Base-by-base conservation (phyloP, 768 basidiomycete species). In the Postia placenta region DNA sequence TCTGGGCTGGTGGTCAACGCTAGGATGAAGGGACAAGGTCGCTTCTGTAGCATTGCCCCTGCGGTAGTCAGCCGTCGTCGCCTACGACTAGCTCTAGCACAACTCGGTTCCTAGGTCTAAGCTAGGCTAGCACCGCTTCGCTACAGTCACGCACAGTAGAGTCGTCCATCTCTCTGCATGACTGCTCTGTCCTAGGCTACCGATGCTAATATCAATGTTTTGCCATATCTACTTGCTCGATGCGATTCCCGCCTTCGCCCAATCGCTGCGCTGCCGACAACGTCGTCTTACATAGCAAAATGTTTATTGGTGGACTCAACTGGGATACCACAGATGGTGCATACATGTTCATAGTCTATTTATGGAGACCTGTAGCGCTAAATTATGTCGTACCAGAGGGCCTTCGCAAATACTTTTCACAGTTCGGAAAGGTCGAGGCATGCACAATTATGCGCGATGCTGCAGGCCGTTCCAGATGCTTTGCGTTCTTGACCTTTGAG, bases 281-380 rank as follows among this genome's bases (percentile, higher is more conserved):
- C 51, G 42, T 52, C 11, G 14, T 48, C 14, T 26, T 48, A 12
- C 25, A 68, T 76, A 97, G 96, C 70, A 99, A 99, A 78, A 99
- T 99, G 96, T 99, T 99, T 70, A 94, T 99, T 65, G 96, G 96
- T 55, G 96, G 96, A 57, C 77, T 99, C 57, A 96, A 98, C 73
- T 99, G 96, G 96, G 95, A 98, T 70, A 98, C 96, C 61, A 95
- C 92, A 66, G 96, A 98, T 78, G 95, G 96, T 99, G 80, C 69
- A 61, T 63, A 80, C 67, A 48, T 56, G 42, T 57, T 57, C 48
- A 57, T 69, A 68, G 61, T 67, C 64, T 67, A 60, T 67, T 53
- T 59, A 50, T 58, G 53, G 55, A 58, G 56, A 60, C 56, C 69
- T 62, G 70, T 74, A 74, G 73, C 72, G 67, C 68, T 76, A 63